Percentiles rank a stretch among this genome's conserved stretches.
Evolutionary conservation across 1,139 yeast genomes (phyloP).

Genomic region (Taphrina pruni): DNA sequence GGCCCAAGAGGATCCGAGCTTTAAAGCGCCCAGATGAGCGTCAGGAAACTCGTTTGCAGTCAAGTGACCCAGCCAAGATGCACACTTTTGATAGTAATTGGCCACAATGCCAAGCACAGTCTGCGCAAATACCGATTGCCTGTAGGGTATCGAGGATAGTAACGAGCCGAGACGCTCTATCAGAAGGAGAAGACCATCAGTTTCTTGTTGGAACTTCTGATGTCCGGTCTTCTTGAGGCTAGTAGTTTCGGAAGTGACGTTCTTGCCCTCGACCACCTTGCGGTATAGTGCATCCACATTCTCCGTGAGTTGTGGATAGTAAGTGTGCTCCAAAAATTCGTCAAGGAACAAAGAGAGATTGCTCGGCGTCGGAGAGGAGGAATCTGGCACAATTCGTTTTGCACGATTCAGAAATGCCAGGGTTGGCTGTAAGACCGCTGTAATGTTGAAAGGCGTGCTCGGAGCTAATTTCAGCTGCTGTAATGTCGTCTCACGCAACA

Average conservation of each 20-base stretch:
- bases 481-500: background rate
- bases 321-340: slow-evolving; percentile 23
- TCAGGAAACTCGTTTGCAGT: slow-evolving; percentile 25
- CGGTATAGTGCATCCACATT: slow-evolving; percentile 23
- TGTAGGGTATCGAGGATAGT: slow-evolving; percentile 28
- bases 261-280: slow-evolving; percentile 14
- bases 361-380: slow-evolving; percentile 5
- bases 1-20: slow-evolving; percentile 33
- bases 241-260: background rate
- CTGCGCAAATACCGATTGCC: slow-evolving; percentile 30
- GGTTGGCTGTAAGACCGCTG: slow-evolving; percentile 40
- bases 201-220: background rate
- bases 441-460: slow-evolving; percentile 40
- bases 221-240: background rate
- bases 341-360: slow-evolving; percentile 35
- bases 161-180: slow-evolving; percentile 10
- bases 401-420: slow-evolving; percentile 35
- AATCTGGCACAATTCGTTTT: slow-evolving; percentile 17
- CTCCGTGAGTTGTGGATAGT: slow-evolving; percentile 37
- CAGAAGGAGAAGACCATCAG: slow-evolving; percentile 18
- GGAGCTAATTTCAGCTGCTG: slow-evolving; percentile 16
- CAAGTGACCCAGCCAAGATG: slow-evolving; percentile 15
- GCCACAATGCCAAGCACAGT: slow-evolving; percentile 29
- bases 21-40: slow-evolving; percentile 23
- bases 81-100: slow-evolving; percentile 27